Conservation (phyloP, 495 filamentous ascomycete species). For the Penicillium angulare region DNA sequence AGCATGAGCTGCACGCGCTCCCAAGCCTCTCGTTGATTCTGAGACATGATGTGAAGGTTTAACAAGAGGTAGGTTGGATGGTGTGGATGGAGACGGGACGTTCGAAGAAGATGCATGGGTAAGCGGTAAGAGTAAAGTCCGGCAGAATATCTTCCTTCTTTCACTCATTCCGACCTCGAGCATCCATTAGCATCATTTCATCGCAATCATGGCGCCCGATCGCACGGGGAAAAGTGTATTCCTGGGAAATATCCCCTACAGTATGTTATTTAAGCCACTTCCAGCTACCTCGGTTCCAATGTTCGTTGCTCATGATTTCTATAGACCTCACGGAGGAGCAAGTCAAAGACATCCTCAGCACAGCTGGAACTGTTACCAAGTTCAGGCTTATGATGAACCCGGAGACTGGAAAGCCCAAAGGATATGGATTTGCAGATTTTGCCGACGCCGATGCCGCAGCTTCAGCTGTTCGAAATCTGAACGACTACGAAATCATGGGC, state of each 20-base stretch:
- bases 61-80: conserved; percentile 10
- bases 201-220: conserved; percentile 53
- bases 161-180: conserved; percentile 7
- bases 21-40: conserved; percentile 64
- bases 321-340: conserved; percentile 90
- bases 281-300: background rate
- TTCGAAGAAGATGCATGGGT: conserved; percentile 22
- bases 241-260: conserved; percentile 80
- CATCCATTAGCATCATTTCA: conserved; percentile 5
- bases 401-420: conserved; percentile 92
- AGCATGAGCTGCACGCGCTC: conserved; percentile 61
- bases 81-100: conserved; percentile 23
- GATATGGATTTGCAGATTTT: conserved; percentile 95
- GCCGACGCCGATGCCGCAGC: conserved; percentile 87
- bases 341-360: conserved; percentile 85
- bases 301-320: conserved; percentile 11
- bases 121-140: conserved; percentile 23
- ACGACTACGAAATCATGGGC: conserved; percentile 95
- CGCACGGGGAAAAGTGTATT: conserved; percentile 67
- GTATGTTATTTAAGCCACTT: conserved; percentile 22
- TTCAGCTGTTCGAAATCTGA: conserved; percentile 91
- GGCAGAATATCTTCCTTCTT: conserved; percentile 22
- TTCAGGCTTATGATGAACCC: conserved; percentile 95
- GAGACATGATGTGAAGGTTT: conserved; percentile 46
- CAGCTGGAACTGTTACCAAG: conserved; percentile 82